A percentile compares a stretch with the other conserved stretches of the same genome.
Evolutionary conservation across 768 basidiomycete species (phyloP).

Genomic region (Mycena belliarum): DNA sequence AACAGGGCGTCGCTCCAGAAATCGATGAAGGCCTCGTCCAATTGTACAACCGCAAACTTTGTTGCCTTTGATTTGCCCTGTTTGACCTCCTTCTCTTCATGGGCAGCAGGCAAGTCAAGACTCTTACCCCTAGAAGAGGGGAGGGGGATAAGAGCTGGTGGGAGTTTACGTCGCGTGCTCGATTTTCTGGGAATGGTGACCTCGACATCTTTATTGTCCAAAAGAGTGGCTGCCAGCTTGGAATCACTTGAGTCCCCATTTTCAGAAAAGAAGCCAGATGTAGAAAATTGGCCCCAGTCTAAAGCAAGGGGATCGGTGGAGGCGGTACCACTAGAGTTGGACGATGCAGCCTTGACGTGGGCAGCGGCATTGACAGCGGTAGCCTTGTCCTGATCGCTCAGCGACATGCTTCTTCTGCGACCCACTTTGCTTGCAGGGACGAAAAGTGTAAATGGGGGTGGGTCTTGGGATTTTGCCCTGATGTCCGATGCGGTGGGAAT

Average conservation of each 20-base stretch:
- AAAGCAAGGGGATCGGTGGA: conserved; percentile 27
- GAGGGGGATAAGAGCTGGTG: conserved; percentile 20
- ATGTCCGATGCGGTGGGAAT: conserved; percentile 41
- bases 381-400: conserved; percentile 24
- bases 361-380: conserved; percentile 18
- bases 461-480: conserved; percentile 31
- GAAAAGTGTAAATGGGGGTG: conserved; percentile 34
- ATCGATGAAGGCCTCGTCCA: conserved; percentile 83
- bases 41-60: conserved; percentile 47
- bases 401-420: conserved; percentile 16
- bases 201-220: conserved; percentile 59
- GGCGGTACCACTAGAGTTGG: conserved; percentile 27
- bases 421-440: conserved; percentile 22
- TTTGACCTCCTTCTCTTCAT: conserved; percentile 24
- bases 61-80: conserved; percentile 40
- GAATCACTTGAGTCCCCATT: conserved; percentile 37
- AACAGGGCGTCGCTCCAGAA: conserved; percentile 78
- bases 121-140: conserved; percentile 29
- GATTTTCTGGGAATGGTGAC: conserved; percentile 46
- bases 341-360: conserved; percentile 32
- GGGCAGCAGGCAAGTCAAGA: conserved; percentile 25
- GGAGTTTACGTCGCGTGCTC: conserved; percentile 31
- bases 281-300: conserved; percentile 73
- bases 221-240: conserved; percentile 56
- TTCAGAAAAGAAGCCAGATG: conserved; percentile 54